Base-by-base conservation (phyloP, 2,329 filamentous ascomycete species). In the Leptographium flavum region DNA sequence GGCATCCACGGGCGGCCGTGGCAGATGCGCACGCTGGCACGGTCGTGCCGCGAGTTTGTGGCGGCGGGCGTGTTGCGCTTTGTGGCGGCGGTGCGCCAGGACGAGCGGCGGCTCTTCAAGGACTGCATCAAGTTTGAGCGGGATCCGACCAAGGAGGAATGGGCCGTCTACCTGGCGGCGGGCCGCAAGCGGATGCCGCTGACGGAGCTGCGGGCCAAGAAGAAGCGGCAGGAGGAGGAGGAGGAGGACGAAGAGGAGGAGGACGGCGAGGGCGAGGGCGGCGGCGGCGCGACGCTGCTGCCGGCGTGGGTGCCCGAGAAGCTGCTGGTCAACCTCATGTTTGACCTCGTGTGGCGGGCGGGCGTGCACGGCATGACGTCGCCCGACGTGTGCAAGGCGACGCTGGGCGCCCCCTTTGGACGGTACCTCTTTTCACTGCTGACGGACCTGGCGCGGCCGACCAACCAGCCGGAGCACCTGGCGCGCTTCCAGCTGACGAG, bases 21-120 rank as follows among this genome's bases (percentile, higher is more conserved):
- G 64, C 71, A 77, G 54, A 78, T 78, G 73, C 74, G 73, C 52
- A 70, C 71, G 7, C 59, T 76, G 35, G 71, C 75, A 8, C 76
- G 74, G 52, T 70, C 71, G 14, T 74, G 71, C 39, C 68, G 76
- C 15, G 74, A 74, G 52, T 67, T 79, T 48, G 73, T 73, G 21
- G 65, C 68, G 22, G 63, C 70, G 39, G 76, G 74, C 6, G 66
- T 72, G 25, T 63, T 77, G 19, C 68, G 69, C 39, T 78, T 75
- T 50, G 71, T 76, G 3, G 73, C 73, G 4, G 74, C 74, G 5
- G 69, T 67, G 32, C 69, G 76, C 11, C 63, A 66, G 15, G 65
- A 68, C 30, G 58, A 59, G 23, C 60, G 57, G 46, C 68, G 68
- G 45, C 61, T 79, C 6, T 78, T 73, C 60, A 77, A 76, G 51